Evolutionary conservation across 2,329 filamentous ascomycete genomes (phyloP).

Genomic region (Sclerotinia sclerotiorum): DNA sequence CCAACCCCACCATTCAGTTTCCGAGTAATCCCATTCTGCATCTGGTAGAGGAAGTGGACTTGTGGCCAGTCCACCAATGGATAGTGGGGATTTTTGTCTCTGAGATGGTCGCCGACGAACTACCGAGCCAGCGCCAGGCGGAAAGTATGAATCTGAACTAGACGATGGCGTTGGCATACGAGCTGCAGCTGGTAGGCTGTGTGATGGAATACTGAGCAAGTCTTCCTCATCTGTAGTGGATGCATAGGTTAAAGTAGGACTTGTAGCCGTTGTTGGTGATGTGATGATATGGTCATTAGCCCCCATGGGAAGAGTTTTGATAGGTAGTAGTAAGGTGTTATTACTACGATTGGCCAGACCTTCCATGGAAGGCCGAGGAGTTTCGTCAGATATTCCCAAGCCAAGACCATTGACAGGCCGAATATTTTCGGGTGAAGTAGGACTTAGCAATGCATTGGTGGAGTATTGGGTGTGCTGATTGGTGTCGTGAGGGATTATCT

Average conservation of each 20-base stretch:
- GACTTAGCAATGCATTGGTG: conserved; percentile 29
- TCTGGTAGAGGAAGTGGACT: conserved; percentile 50
- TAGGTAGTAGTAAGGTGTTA: conserved; percentile 33
- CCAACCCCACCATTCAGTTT: conserved; percentile 99
- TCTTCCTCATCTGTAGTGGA: conserved; percentile 87
- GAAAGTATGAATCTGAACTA: conserved; percentile 64
- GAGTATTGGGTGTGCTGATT: conserved; percentile 30
- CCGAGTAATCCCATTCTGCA: conserved; percentile 80
- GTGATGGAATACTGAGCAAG: conserved; percentile 60
- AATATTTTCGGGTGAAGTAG: conserved; percentile 36
- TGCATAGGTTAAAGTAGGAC: conserved; percentile 60
- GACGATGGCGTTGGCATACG: conserved; percentile 49
- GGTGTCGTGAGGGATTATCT: conserved; percentile 40
- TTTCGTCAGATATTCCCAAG: conserved; percentile 50
- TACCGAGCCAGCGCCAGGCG: conserved; percentile 43
- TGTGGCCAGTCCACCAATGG: conserved; percentile 53
- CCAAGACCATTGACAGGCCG: conserved; percentile 42
- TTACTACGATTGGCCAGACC: conserved; percentile 44
- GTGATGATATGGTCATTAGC: conserved; percentile 34
- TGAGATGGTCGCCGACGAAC: conserved; percentile 38
- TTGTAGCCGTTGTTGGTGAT: conserved; percentile 45
- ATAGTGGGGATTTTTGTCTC: conserved; percentile 58
- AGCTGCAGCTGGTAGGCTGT: conserved; percentile 47
- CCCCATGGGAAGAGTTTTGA: conserved; percentile 39
- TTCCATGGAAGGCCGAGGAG: conserved; percentile 50